phyloP scores from a whole-genome alignment of 2,329 filamentous ascomycete species.

The Fusarium tjaetaba region DNA sequence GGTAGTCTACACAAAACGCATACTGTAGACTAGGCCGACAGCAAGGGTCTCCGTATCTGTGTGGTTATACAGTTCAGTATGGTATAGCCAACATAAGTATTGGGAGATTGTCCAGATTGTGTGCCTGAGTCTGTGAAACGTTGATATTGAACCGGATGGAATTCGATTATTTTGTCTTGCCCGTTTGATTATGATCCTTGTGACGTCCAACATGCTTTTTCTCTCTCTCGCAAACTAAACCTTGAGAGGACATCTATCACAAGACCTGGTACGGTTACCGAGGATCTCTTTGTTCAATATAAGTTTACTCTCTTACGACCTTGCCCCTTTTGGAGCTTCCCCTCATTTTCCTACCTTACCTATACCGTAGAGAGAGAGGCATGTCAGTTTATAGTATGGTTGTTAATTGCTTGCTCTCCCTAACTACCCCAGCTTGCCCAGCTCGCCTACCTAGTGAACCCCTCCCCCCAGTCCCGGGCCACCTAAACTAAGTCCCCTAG shows the following conservation, averaged over 20 bases:
- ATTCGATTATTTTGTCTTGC: conserved; percentile 4
- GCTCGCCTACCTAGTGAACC: not conserved
- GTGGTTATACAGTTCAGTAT: not conserved
- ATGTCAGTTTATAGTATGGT: not conserved
- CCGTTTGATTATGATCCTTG: conserved; percentile 9
- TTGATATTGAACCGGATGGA: not conserved
- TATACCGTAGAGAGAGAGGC: not conserved
- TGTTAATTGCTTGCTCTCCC: not conserved
- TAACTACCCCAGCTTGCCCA: not conserved
- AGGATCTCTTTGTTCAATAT: conserved; percentile 1
- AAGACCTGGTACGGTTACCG: conserved; percentile 19
- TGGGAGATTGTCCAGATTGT: not conserved
- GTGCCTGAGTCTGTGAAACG: conserved; percentile 5
- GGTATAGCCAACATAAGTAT: not conserved
- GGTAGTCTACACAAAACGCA: not conserved
- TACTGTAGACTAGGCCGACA: not conserved
- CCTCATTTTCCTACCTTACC: conserved; percentile 13
- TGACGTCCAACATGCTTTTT: not conserved
- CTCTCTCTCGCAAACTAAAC: conserved; percentile 27
- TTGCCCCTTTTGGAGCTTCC: conserved; percentile 35
- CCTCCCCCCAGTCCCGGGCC: not conserved
- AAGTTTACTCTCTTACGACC: not conserved
- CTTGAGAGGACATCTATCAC: conserved; percentile 24
- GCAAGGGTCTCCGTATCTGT: not conserved
- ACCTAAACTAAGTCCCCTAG: not conserved